Conservation (phyloP, 768 basidiomycete species). For the Cystofilobasidium capitatum region DNA sequence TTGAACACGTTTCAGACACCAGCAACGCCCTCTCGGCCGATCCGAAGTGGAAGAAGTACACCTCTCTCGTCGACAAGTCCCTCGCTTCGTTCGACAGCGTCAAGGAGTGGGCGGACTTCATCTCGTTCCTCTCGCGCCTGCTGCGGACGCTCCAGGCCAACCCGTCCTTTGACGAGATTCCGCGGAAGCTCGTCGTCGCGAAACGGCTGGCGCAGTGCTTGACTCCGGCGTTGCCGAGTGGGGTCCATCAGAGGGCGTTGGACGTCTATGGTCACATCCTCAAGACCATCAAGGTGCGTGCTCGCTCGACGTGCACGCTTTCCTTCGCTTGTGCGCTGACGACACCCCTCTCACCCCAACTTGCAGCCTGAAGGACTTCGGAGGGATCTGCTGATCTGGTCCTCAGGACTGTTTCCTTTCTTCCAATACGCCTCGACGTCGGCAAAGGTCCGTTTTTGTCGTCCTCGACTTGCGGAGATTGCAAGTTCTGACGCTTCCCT, state of each 20-base stretch:
- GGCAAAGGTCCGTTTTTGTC: constrained; percentile 56
- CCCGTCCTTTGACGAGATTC: constrained; percentile 91
- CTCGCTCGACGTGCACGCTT: not conserved
- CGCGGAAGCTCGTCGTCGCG: constrained; percentile 82
- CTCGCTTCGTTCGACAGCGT: constrained; percentile 88
- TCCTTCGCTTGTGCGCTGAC: not conserved
- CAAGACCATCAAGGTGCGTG: constrained; percentile 72
- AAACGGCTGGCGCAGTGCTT: constrained; percentile 93
- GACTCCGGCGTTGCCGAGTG: constrained; percentile 93
- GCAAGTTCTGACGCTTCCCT: not conserved
- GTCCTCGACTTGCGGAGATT: not conserved
- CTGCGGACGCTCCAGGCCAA: constrained; percentile 88
- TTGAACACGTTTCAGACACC: too few species aligned
- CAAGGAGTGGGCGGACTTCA: constrained; percentile 99
- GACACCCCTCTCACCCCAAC: not conserved
- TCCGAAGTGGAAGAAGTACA: constrained; percentile 89
- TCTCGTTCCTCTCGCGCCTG: constrained; percentile 86
- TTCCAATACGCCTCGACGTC: constrained; percentile 99
- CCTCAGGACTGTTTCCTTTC: constrained; percentile 92
- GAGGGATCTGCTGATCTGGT: constrained; percentile 84
- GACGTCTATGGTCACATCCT: constrained; percentile 92
- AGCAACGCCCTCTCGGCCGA: constrained; percentile 44
- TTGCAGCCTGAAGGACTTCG: constrained; percentile 71
- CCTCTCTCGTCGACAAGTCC: constrained; percentile 82
- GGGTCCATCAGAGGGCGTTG: constrained; percentile 90